Conservation (phyloP, 2,329 filamentous ascomycete genomes). For the Erysiphe pulchra region DNA sequence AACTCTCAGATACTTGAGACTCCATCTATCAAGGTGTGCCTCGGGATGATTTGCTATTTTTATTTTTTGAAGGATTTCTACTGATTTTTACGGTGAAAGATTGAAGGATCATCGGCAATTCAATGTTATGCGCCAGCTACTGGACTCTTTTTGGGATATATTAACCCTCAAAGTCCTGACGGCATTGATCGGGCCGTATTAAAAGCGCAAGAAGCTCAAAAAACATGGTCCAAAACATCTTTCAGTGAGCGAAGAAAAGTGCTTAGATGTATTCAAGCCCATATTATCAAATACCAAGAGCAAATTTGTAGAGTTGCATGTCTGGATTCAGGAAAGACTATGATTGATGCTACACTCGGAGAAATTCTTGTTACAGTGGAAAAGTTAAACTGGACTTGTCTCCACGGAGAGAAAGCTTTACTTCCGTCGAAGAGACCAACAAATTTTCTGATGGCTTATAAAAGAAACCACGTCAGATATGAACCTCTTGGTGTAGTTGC, state of each 20-base stretch:
- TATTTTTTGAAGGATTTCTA: neutral
- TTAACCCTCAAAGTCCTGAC: constrained; percentile 50
- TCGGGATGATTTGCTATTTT: neutral
- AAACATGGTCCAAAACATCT: constrained; percentile 49
- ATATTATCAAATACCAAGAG: constrained; percentile 72
- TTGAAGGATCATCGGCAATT: constrained; percentile 38
- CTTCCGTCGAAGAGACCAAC: constrained; percentile 49
- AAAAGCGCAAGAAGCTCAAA: constrained; percentile 49
- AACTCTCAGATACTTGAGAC: neutral
- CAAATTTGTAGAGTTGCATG: constrained; percentile 66
- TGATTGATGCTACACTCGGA: constrained; percentile 78
- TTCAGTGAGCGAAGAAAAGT: constrained; percentile 58
- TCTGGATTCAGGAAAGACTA: constrained; percentile 86
- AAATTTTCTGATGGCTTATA: constrained; percentile 86
- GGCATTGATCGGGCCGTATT: constrained; percentile 59
- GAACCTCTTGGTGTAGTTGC: constrained; percentile 84
- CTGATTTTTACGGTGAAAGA: constrained; percentile 13
- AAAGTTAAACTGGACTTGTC: constrained; percentile 83
- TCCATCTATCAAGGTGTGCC: neutral
- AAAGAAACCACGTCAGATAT: constrained; percentile 71
- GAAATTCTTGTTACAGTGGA: constrained; percentile 87
- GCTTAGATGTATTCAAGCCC: constrained; percentile 53
- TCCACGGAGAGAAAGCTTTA: constrained; percentile 67
- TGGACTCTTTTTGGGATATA: constrained; percentile 52
- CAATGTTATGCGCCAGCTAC: constrained; percentile 82